Conservation (phyloP, 352 stramenopile genomes). For the Thraustotheca clavata region DNA sequence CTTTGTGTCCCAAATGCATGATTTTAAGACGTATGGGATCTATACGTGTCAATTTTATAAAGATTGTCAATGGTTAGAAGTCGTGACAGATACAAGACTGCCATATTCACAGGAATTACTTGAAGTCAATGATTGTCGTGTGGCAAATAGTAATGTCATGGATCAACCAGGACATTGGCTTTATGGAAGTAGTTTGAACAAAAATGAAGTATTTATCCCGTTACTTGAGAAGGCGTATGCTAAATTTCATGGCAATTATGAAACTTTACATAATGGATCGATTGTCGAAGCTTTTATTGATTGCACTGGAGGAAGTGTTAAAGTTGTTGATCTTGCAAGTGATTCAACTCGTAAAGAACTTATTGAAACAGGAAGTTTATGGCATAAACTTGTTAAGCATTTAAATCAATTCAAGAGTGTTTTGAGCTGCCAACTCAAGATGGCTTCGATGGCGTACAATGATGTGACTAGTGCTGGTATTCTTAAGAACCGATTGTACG, state of each 20-base stretch:
- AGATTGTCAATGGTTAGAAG: conserved; percentile 77
- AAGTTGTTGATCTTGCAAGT: conserved; percentile 57
- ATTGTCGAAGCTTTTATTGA: conserved; percentile 84
- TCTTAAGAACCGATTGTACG: conserved; percentile 70
- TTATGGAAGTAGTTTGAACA: conserved; percentile 63
- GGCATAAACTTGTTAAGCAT: conserved; percentile 51
- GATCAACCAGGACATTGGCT: conserved; percentile 42
- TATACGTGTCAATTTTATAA: conserved; percentile 92
- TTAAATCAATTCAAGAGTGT: conserved; percentile 52
- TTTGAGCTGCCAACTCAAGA: conserved; percentile 54
- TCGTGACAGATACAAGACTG: conserved; percentile 83
- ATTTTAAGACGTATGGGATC: conserved; percentile 76
- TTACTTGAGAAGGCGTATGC: conserved; percentile 87
- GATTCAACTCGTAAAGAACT: conserved; percentile 21
- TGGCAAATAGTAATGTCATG: conserved; percentile 22
- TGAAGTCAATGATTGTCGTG: conserved; percentile 27
- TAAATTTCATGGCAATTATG: conserved; percentile 71
- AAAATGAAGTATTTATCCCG: conserved; percentile 82
- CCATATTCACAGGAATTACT: conserved; percentile 51
- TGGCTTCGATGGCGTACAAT: conserved; percentile 48
- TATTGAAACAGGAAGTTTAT: conserved; percentile 36
- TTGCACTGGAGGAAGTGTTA: conserved; percentile 74
- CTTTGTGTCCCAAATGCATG: conserved; percentile 75
- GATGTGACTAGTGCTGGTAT: conserved; percentile 36
- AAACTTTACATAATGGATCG: conserved; percentile 38